Evolutionary conservation across 257 asterid genomes (phyloP), one percentile per base, ranked within the genome.

Genomic region (Solanum verrucosum): DNA sequence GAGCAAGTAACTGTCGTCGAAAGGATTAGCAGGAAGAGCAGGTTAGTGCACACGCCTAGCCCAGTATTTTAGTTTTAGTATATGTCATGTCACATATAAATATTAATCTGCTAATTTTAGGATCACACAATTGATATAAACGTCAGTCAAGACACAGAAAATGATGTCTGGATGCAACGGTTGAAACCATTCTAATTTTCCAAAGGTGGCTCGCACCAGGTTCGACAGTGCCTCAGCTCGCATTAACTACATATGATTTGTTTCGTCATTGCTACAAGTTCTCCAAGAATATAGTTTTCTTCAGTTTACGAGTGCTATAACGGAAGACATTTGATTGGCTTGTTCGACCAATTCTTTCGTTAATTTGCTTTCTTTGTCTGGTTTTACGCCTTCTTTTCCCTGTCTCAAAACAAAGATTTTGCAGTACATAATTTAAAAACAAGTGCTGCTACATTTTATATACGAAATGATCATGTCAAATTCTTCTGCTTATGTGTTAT

Each of bases 1-100:
- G 98, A 97, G 91, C 91, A 93, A 91, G 90, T 94, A 93, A 93
- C 86, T 81, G 52, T 77, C 82, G 83, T 86, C 49, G 87, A 86
- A 83, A 75, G 68, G 37, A n/a, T 60, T 49, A 13, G 73, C 35
- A 33, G 29, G 71, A 33, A 20, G 78, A 65, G 73, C 42, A 35
- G 34, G n/a, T 63, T 70, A 37, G 68, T n/a, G 82, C 88, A 87
- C 67, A 31, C 23, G 25, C 86, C 82, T 87, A 65, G 56, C 89
- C 89, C 85, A 89, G n/a, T 90, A 89, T 21, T 84, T 67, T 21
- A 63, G 37, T 31, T 67, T 29, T 87, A 6, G 65, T 13, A 72
- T 27, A 52, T 42, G 12, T 59, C 52, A 9, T 9, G 5, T 67
- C 44, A 25, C 29, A 21, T 34, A 79, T 16, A 14, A 56, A 52